A percentile compares a stretch with the other conserved stretches of the same genome.
Conservation (phyloP, 768 basidiomycete species). For the Strobilomyces confusus region DNA sequence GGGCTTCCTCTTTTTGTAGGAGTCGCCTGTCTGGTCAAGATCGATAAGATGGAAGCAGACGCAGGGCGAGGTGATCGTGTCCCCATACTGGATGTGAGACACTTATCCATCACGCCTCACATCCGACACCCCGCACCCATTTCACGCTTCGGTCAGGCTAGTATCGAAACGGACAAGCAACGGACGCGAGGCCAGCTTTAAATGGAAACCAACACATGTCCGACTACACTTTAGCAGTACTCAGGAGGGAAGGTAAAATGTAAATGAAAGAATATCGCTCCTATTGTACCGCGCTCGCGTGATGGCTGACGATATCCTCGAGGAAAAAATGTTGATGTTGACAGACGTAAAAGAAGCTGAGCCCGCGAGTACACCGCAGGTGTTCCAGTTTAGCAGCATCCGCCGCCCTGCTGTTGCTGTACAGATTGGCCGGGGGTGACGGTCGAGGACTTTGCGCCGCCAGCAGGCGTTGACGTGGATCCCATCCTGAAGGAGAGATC, state of each 20-base stretch:
- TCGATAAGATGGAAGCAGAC: conserved; percentile 23
- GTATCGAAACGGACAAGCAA: conserved; percentile 23
- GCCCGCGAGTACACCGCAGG: conserved; percentile 16
- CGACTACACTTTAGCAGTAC: conserved; percentile 23
- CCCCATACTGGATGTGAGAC: not conserved
- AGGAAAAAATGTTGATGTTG: conserved; percentile 14
- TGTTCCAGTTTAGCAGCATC: conserved; percentile 67
- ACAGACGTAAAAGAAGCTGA: conserved; percentile 13
- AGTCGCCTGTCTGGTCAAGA: conserved; percentile 2
- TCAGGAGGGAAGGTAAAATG: conserved; percentile 29
- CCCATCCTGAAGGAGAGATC: conserved; percentile 60
- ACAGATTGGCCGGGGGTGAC: conserved; percentile 84
- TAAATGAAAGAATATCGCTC: conserved; percentile 33
- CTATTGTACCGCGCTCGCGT: conserved; percentile 28
- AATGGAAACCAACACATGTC: conserved; percentile 26
- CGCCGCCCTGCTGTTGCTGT: conserved; percentile 64
- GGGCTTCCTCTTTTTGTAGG: conserved; percentile 6
- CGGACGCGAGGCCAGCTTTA: conserved; percentile 22
- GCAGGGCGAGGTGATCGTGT: conserved; percentile 1
- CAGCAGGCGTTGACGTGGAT: conserved; percentile 68
- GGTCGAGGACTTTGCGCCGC: conserved; percentile 76
- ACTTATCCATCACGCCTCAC: not conserved
- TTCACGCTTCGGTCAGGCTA: conserved; percentile 8
- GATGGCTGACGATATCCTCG: conserved; percentile 26
- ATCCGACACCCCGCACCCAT: not conserved